Base-by-base conservation (phyloP, 257 asterid genomes). In the Craterostigma plantagineum region DNA sequence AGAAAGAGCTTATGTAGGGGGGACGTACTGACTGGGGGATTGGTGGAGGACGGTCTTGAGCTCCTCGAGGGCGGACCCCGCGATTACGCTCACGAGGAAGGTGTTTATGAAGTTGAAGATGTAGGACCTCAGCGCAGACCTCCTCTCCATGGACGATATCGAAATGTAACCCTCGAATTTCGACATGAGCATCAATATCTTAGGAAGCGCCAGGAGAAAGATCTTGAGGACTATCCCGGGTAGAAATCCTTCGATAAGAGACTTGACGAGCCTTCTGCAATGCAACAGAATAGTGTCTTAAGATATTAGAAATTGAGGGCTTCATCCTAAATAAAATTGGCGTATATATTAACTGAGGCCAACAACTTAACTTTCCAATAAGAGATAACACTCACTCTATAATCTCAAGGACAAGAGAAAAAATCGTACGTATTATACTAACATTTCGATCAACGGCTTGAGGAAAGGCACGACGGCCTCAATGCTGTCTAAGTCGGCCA, bases 161-260 rank as follows among this genome's bases (percentile, higher is more conserved):
- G 94, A 63, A 53, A 67, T 46, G 55, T 60, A 69, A 33, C 96
- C 96, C 72, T 80, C 96, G 49, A 85, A 59, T 56, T 77, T 85
- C 49, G 96, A 75, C 91, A 80, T 85, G 33, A 75, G 57, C 94
- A 85, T 84, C 69, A 84, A 44, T 51, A 84, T 67, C 35, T 81
- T 60, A 18, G 96, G 93, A 34, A 84, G 71, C 53, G 80, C 73
- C 43, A 80, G 66, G 13, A 84, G 96, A 48, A 84, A 84, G 47
- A 84, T 76, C 85, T 80, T 84, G 73, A 84, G 67, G 48, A 79
- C 85, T 39, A 84, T 62, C 52, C 93, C 92, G 10, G 96, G 93
- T 50, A 84, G 63, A 62, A 84, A 73, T 17, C 96, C 96, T 72
- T 84, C 92, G 53, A 79, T 72, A 34, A 84, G 59, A 48, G 92